phyloP scores from a whole-genome alignment of 2,329 filamentous ascomycete species.

The Stylonectria norvegica region DNA sequence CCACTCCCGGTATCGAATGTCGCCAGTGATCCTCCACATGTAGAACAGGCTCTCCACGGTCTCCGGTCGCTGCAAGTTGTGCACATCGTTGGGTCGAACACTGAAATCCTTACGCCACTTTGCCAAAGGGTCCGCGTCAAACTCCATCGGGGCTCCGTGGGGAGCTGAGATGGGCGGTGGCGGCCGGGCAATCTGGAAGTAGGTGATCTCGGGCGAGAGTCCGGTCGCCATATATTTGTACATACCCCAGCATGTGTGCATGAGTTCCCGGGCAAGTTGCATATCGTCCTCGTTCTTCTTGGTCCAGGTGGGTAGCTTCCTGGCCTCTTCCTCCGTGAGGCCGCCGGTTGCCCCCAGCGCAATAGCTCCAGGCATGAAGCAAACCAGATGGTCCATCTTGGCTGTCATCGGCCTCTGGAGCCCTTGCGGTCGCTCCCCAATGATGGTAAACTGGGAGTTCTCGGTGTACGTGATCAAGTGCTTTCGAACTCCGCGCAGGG shows the following conservation, averaged over 20 bases:
- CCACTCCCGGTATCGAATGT: slow-evolving; percentile 87
- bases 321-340: slow-evolving; percentile 69
- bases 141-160: slow-evolving; percentile 46
- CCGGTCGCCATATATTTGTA: slow-evolving; percentile 88
- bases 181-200: slow-evolving; percentile 74
- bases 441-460: slow-evolving; percentile 76
- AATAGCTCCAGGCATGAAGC: slow-evolving; percentile 96
- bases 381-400: slow-evolving; percentile 98
- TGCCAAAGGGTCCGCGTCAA: slow-evolving; percentile 51
- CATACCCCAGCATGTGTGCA: slow-evolving; percentile 97
- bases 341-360: slow-evolving; percentile 84
- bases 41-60: slow-evolving; percentile 96
- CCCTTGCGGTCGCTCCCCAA: slow-evolving; percentile 80
- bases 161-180: slow-evolving; percentile 56
- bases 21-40: slow-evolving; percentile 97
- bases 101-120: slow-evolving; percentile 74
- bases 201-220: slow-evolving; percentile 90
- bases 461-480: slow-evolving; percentile 88
- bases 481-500: slow-evolving; percentile 80
- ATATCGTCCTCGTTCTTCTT: slow-evolving; percentile 83
- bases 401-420: slow-evolving; percentile 63
- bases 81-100: slow-evolving; percentile 76
- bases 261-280: slow-evolving; percentile 80
- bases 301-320: slow-evolving; percentile 68
- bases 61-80: slow-evolving; percentile 94